phyloP scores from a whole-genome alignment of 2,329 filamentous ascomycete genomes.

The Fusarium sp. region DNA sequence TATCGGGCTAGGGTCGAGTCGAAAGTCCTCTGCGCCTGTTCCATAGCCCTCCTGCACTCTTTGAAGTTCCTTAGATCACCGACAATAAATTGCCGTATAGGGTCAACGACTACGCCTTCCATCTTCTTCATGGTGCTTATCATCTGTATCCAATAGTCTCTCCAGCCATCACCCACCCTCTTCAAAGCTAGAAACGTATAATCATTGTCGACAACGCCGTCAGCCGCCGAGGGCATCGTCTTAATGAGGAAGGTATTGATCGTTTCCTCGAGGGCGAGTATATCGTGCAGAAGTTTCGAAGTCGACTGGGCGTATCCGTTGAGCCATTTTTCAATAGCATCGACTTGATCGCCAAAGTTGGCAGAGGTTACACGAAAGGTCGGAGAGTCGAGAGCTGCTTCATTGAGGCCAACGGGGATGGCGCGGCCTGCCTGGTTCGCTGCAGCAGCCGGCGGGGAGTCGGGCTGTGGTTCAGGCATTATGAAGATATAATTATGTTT shows the following conservation, averaged over 20 bases:
- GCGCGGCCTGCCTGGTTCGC: constrained; percentile 43
- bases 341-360: constrained; percentile 93
- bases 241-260: constrained; percentile 82
- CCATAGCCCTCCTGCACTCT: constrained; percentile 81
- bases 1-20: constrained; percentile 87
- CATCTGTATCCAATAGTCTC: constrained; percentile 87
- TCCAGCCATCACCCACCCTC: constrained; percentile 85
- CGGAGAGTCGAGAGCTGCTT: constrained; percentile 95
- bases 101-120: constrained; percentile 82
- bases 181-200: constrained; percentile 91
- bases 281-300: constrained; percentile 69
- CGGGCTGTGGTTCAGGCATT: constrained; percentile 41
- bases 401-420: constrained; percentile 86
- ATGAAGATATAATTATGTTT: constrained; percentile 29
- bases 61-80: constrained; percentile 89
- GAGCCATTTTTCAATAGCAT: constrained; percentile 92
- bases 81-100: constrained; percentile 81
- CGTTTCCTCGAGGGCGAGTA: constrained; percentile 81
- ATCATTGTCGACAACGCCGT: constrained; percentile 92
- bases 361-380: constrained; percentile 90
- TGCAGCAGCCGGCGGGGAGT: constrained; percentile 42
- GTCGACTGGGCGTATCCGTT: constrained; percentile 70
- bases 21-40: constrained; percentile 85
- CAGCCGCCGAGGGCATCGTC: constrained; percentile 81
- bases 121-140: constrained; percentile 81